These are phyloP conservation scores for Colletotrichum tropicicola DNA, from an alignment of 2,329 filamentous ascomycete genomes.

Conservation along the genomic window DNA sequence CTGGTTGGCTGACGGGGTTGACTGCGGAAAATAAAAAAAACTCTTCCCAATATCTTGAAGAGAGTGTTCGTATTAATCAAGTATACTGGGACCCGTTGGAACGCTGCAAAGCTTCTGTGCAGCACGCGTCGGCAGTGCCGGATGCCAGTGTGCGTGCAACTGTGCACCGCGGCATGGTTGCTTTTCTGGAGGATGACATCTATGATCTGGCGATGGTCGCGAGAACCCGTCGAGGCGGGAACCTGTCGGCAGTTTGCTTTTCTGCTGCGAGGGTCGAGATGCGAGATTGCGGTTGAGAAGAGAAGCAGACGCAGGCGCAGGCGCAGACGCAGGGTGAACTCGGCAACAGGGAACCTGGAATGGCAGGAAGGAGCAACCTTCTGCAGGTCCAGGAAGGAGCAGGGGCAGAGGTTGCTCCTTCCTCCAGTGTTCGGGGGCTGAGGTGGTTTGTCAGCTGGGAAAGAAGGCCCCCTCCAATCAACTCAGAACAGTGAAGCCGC, in stretches of 20 bases:
- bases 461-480: not conserved
- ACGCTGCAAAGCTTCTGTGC: conserved; percentile 8
- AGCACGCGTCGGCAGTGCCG: conserved; percentile 2
- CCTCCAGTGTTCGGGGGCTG: not conserved
- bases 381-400: not conserved
- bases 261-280: not conserved
- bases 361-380: not conserved
- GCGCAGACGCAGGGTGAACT: conserved; percentile 7
- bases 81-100: conserved; percentile 17
- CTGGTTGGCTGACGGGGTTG: not conserved
- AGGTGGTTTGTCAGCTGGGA: not conserved
- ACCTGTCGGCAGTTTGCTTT: conserved; percentile 2
- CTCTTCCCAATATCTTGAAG: not conserved
- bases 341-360: not conserved
- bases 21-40: not conserved
- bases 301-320: too few relatives aligned
- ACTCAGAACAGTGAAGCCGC: not conserved
- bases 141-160: not conserved
- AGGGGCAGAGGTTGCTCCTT: conserved; percentile 13
- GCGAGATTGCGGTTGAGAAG: conserved; percentile 1
- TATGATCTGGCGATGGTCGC: not conserved
- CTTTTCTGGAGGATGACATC: conserved; percentile 2
- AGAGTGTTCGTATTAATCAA: conserved; percentile 25
- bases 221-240: not conserved
- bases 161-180: not conserved